Base-by-base conservation (phyloP, 2,329 filamentous ascomycete species). In the Epichloe gansuensis region DNA sequence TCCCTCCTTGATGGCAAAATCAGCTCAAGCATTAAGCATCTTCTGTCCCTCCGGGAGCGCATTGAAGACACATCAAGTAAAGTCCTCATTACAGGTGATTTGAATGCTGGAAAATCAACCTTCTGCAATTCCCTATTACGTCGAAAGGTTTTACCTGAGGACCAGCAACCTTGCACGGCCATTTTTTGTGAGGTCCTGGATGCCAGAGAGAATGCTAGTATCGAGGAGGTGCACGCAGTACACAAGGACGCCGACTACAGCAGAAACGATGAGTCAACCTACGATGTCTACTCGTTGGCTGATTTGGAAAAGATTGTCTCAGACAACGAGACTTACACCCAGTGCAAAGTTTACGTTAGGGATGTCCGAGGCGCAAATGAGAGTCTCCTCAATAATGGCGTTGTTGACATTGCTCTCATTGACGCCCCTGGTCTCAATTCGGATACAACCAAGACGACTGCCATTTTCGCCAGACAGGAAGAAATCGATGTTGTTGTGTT, bases 401-500 rank as follows among this genome's bases (percentile, higher is more conserved):
- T 97, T 1, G 93, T 98, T 42, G 93, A 98, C 63, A 98, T 98
- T 65, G 90, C 93, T 1, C 77, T 98, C 50, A 98, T 98, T 58
- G 93, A 98, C 67, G 93, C 93, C 0, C 93, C 93, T 2, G 93
- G 93, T 34, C 75, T 98, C 50, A 98, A 98, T 68, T 89, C 87
- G 23, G 91, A 98, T 66, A 97, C 91, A 1, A 82, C 95, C 45
- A 95, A 97, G 71, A 98, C 93, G 0, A 98, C 93, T 1, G 93
- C 93, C 21, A 87, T 98, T 6, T 98, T 98, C 67, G 93, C 93
- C 25, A 79, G 93, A 53, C 93, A 98, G 64, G 93, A 98, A 67
- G 93, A 98, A 69, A 98, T 98, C 57, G 93, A 98, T 61, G 93
- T 98, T 0, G 93, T 98, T 1, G 90, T 98, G 0, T 98, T 98